Percentiles rank a stretch among this genome's conserved stretches.
Conservation (phyloP, 2,329 filamentous ascomycete species). For the Penicillium paneum region DNA sequence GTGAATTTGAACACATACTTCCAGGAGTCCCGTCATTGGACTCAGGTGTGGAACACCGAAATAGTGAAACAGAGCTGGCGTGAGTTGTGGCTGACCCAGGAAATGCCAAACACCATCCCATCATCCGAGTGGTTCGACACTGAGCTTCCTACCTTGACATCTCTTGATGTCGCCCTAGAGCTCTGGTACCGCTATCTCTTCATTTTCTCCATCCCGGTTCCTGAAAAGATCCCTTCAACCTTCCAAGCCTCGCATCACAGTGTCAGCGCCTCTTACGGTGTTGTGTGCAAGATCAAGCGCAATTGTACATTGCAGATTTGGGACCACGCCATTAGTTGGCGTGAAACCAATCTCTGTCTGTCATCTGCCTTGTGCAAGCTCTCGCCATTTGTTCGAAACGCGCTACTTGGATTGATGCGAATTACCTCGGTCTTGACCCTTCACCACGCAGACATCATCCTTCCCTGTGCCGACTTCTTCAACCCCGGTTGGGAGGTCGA, state of each 20-base stretch:
- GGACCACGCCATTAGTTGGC: conserved; percentile 63
- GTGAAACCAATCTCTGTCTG: conserved; percentile 53
- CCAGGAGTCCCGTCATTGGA: conserved; percentile 49
- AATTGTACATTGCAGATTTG: conserved; percentile 61
- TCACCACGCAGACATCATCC: conserved; percentile 58
- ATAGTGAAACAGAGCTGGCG: conserved; percentile 47
- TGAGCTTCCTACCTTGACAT: conserved; percentile 38
- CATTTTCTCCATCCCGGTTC: conserved; percentile 57
- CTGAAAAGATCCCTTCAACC: conserved; percentile 56
- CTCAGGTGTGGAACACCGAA: conserved; percentile 48
- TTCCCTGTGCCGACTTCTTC: conserved; percentile 60
- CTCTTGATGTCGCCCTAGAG: conserved; percentile 39
- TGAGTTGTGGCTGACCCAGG: conserved; percentile 47
- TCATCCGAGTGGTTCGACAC: conserved; percentile 39
- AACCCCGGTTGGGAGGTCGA: conserved; percentile 64
- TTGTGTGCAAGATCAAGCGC: conserved; percentile 60
- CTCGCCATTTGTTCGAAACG: conserved; percentile 50
- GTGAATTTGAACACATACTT: conserved; percentile 52
- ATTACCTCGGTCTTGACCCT: conserved; percentile 48
- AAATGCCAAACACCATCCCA: conserved; percentile 40
- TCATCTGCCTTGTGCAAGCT: conserved; percentile 51
- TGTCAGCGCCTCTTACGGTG: conserved; percentile 59
- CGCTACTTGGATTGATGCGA: conserved; percentile 48
- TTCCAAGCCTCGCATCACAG: conserved; percentile 64
- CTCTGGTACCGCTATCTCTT: conserved; percentile 48